Evolutionary conservation across 768 basidiomycete species (phyloP), one percentile per base, ranked within the genome.

Genomic region (Naganishia kalamii): DNA sequence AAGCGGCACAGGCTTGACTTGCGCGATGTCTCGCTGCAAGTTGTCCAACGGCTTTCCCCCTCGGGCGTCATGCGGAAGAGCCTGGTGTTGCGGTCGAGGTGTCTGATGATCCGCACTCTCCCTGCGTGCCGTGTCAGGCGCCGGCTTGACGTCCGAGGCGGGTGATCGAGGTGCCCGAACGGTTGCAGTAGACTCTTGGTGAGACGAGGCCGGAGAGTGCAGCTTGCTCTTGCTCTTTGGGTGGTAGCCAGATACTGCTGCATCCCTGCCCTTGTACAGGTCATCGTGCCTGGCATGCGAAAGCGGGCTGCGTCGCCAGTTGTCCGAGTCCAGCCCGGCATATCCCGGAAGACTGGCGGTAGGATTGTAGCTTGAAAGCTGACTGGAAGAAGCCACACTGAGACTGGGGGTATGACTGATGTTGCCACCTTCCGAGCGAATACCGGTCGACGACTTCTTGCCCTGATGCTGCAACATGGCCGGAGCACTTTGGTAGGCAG

Each of bases 381-480:
- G 44, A 29, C 63, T 64, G 4, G 50, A 52, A 33, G 63, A 52
- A 7, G 63, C 50, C 27, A 64, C 10, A 47, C 63, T 64, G 30
- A 64, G 51, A 21, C 44, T 52, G 1, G 63, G 63, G 19, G 63
- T 86, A 77, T 90, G 89, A 41, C 88, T 88, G 75, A 87, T 88
- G 61, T 88, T 84, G 64, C 81, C 83, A 54, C 80, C 77, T 74
- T 86, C 86, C 2, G 64, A 47, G 19, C 49, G 41, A 17, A 54
- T 47, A 37, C 23, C 48, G 32, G 46, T 43, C 21, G 57, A 44
- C 17, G 67, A 12, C 84, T 82, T 67, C 83, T 83, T 46, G 87
- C 78, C 23, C 86, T 84, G 87, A 86, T 89, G 73, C 89, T 85
- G 71, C 60, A 92, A 87, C 71, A 90, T 90, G 73, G 84, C 87